Conservation (phyloP, 306 rosid genomes). For the Prunus padus region DNA sequence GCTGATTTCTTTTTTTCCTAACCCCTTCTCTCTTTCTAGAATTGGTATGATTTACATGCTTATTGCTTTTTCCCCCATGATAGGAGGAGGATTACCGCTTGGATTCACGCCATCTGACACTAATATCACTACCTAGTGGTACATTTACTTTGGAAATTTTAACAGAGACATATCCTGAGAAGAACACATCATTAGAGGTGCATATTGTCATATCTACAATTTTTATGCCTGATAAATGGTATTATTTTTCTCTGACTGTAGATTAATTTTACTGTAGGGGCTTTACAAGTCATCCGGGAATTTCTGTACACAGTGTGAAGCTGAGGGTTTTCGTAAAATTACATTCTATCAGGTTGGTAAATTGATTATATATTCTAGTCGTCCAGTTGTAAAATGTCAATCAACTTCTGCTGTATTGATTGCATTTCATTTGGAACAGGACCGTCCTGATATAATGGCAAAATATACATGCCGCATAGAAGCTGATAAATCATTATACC, state of each 20-base stretch:
- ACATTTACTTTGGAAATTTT: conserved; percentile 71
- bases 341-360: conserved; percentile 80
- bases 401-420: conserved; percentile 30
- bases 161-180: conserved; percentile 74
- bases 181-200: conserved; percentile 93
- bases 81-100: conserved; percentile 70
- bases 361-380: conserved; percentile 2
- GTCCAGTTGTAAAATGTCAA: conserved; percentile 11
- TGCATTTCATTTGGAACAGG: conserved; percentile 51
- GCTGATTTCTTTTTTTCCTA: neutral
- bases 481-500: conserved; percentile 81
- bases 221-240: neutral
- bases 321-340: conserved; percentile 97
- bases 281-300: conserved; percentile 92
- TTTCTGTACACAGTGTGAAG: conserved; percentile 99
- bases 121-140: conserved; percentile 67
- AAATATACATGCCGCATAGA: conserved; percentile 81
- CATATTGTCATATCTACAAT: conserved; percentile 1
- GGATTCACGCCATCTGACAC: conserved; percentile 72
- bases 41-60: conserved; percentile 6
- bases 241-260: conserved; percentile 12
- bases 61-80: conserved; percentile 9
- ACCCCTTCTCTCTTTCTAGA: neutral
- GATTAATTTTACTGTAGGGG: conserved; percentile 57
- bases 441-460: conserved; percentile 98